Evolutionary conservation across 2,329 filamentous ascomycete genomes (phyloP).

Genomic region (Epichloe scottii): DNA sequence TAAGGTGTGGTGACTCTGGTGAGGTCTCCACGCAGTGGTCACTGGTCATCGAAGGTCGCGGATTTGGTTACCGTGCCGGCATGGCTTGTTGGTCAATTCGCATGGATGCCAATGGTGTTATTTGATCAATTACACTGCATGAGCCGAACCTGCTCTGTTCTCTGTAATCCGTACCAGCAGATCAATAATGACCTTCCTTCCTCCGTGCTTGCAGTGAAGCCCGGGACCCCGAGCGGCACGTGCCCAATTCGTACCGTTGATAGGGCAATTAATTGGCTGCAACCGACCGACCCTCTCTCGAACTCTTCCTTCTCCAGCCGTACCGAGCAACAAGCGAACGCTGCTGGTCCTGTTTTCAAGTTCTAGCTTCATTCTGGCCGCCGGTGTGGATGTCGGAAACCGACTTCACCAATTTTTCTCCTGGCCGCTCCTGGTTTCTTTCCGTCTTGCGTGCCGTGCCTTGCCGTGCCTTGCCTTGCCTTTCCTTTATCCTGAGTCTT

Average conservation of each 20-base stretch:
- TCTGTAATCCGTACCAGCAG: no score
- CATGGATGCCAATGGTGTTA: no score
- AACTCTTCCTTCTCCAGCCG: neutral
- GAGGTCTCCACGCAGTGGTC: no score
- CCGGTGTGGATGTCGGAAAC: neutral
- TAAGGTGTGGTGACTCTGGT: no score
- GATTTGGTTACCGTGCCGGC: no score
- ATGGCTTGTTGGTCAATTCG: no score
- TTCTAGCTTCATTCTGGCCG: neutral
- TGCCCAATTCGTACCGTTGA: constrained; percentile 3
- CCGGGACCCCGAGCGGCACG: neutral
- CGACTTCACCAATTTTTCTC: neutral
- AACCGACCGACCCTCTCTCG: no score
- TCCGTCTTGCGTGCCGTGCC: neutral
- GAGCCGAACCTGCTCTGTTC: no score
- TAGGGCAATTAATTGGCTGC: constrained; percentile 4
- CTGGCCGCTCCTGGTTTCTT: neutral
- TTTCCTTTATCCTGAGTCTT: neutral
- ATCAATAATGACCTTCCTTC: no score
- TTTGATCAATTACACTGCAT: no score
- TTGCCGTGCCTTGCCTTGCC: neutral
- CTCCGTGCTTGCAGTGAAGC: no score
- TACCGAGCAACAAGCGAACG: neutral
- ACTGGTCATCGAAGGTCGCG: no score
- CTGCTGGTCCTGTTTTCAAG: neutral